Evolutionary conservation across 768 basidiomycete species (phyloP).

Genomic region (Postia placenta): DNA sequence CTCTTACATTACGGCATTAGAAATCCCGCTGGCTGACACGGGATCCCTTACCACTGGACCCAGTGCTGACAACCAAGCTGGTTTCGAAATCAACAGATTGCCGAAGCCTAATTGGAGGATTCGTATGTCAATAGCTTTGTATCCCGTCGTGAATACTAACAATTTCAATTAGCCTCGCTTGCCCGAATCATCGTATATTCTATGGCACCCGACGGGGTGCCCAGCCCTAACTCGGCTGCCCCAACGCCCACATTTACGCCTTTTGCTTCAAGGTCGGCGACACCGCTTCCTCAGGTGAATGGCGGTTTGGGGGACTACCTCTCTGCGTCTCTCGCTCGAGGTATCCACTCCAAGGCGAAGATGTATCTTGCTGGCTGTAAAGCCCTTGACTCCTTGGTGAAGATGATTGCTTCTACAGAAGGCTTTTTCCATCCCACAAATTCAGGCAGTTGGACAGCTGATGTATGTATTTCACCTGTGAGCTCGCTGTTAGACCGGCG

Average conservation of each 20-base stretch:
- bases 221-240: slow-evolving; percentile 51
- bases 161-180: slow-evolving; percentile 53
- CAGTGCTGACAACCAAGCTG: slow-evolving; percentile 64
- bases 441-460: slow-evolving; percentile 75
- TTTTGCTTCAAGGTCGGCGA: slow-evolving; percentile 53
- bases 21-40: slow-evolving; percentile 66
- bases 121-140: slow-evolving; percentile 33
- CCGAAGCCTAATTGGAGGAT: slow-evolving; percentile 74
- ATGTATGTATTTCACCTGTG: slow-evolving; percentile 37
- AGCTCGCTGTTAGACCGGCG: not conserved
- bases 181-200: slow-evolving; percentile 87
- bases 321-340: slow-evolving; percentile 50
- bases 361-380: slow-evolving; percentile 78
- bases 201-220: slow-evolving; percentile 63
- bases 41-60: slow-evolving; percentile 75
- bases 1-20: slow-evolving; percentile 29
- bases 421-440: slow-evolving; percentile 90
- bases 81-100: slow-evolving; percentile 67
- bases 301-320: slow-evolving; percentile 50
- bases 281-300: slow-evolving; percentile 42
- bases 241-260: slow-evolving; percentile 77
- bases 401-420: slow-evolving; percentile 81
- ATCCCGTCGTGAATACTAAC: not conserved
- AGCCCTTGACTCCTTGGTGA: slow-evolving; percentile 80
- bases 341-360: slow-evolving; percentile 33